These are phyloP conservation scores for Drechslerella coelobrocha DNA, from an alignment of 2,329 filamentous ascomycete genomes.

Conservation along the genomic window DNA sequence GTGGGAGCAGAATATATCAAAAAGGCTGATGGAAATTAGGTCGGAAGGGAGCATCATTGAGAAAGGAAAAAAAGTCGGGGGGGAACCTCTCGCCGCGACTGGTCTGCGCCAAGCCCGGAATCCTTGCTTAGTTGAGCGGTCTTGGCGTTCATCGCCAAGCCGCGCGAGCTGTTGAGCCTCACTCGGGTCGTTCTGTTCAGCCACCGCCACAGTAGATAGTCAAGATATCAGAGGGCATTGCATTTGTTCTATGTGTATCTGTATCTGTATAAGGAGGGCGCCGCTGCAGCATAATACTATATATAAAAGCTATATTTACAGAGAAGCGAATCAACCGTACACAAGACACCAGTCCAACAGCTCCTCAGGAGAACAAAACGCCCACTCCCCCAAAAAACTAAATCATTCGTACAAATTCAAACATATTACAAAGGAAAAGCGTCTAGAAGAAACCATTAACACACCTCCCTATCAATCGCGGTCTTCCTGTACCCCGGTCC, in stretches of 20 bases:
- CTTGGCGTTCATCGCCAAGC: constrained; percentile 16
- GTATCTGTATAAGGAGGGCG: too few species aligned
- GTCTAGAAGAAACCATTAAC: constrained; percentile 19
- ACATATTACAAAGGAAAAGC: constrained; percentile 39
- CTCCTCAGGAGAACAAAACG: constrained; percentile 62
- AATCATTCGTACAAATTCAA: too few species aligned
- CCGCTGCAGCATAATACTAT: too few species aligned
- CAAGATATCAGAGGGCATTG: too few species aligned
- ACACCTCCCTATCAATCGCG: constrained; percentile 24
- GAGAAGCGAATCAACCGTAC: background rate
- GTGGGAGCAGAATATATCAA: background rate
- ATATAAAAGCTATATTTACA: background rate
- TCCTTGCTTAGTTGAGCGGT: constrained; percentile 26
- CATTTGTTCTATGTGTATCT: too few species aligned
- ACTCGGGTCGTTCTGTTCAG: too few species aligned
- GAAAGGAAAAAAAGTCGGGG: constrained; percentile 38
- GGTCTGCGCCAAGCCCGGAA: constrained; percentile 30
- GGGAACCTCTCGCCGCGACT: constrained; percentile 42
- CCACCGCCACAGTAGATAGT: too few species aligned
- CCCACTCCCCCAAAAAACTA: constrained; percentile 56
- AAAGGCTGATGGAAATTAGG: constrained; percentile 18
- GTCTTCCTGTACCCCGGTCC: constrained; percentile 39
- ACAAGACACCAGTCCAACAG: too few species aligned
- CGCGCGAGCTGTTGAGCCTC: background rate
- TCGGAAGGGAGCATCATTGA: constrained; percentile 6